Percentiles rank a stretch among this genome's conserved stretches.
Evolutionary conservation across 2,329 filamentous ascomycete genomes (phyloP).

Genomic region (Sclerotinia subarctica): DNA sequence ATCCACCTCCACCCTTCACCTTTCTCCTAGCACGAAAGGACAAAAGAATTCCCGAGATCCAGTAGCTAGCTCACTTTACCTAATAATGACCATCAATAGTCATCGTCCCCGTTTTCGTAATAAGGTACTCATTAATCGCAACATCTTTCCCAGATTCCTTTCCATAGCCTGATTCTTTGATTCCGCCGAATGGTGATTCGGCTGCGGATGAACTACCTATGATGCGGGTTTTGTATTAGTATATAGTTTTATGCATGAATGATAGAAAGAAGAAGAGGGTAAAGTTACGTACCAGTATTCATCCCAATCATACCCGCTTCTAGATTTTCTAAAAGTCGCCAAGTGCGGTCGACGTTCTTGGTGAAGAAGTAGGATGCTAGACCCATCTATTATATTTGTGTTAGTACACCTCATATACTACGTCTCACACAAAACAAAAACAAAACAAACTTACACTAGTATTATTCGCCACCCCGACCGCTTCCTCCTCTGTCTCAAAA

Average conservation of each 20-base stretch:
- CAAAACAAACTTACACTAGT: conserved; percentile 42
- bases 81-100: conserved; percentile 56
- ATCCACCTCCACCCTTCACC: too few species aligned
- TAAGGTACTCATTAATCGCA: conserved; percentile 58
- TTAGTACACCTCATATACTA: background rate
- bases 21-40: too few species aligned
- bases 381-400: conserved; percentile 47
- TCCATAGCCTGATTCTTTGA: conserved; percentile 66
- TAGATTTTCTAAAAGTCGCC: conserved; percentile 63
- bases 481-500: conserved; percentile 66
- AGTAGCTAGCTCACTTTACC: background rate
- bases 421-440: background rate
- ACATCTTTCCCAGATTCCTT: conserved; percentile 67
- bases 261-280: too few species aligned
- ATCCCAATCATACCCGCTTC: conserved; percentile 69
- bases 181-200: conserved; percentile 64
- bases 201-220: conserved; percentile 61
- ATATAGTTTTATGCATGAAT: background rate
- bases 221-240: conserved; percentile 9
- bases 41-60: too few species aligned
- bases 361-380: conserved; percentile 67
- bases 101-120: conserved; percentile 64
- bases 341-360: conserved; percentile 62
- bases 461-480: conserved; percentile 56
- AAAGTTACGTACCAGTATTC: conserved; percentile 49